Evolutionary conservation across 1,284 basidiomycete genomes (phyloP).

Genomic region (Cutaneotrichosporon dermatis): DNA sequence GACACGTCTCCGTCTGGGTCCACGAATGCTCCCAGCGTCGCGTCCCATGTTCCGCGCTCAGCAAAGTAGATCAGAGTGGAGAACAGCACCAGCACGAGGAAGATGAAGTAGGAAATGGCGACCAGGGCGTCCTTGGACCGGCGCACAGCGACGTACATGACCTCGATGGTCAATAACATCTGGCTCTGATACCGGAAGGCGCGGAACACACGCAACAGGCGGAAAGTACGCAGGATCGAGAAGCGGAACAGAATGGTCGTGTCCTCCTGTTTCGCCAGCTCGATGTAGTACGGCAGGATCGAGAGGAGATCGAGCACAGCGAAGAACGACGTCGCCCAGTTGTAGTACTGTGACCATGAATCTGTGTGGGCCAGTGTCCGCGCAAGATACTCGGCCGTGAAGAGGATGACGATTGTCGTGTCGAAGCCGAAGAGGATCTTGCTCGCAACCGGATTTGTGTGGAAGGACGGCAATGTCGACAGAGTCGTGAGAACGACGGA

Average conservation of each 20-base stretch:
- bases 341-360: conserved; percentile 45
- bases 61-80: conserved; percentile 82
- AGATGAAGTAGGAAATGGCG: conserved; percentile 81
- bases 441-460: conserved; percentile 58
- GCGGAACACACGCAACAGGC: conserved; percentile 76
- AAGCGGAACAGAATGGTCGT: conserved; percentile 82
- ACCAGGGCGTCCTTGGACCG: conserved; percentile 78
- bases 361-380: conserved; percentile 48
- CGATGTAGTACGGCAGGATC: conserved; percentile 80
- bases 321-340: conserved; percentile 60
- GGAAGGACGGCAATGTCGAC: conserved; percentile 78
- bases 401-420: conserved; percentile 71
- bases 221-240: conserved; percentile 71
- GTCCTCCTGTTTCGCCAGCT: conserved; percentile 74
- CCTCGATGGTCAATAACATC: conserved; percentile 78
- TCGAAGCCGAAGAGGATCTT: conserved; percentile 71
- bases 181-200: conserved; percentile 66
- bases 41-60: conserved; percentile 81
- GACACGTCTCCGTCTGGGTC: conserved; percentile 68
- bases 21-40: conserved; percentile 68
- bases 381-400: conserved; percentile 63
- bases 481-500: conserved; percentile 76
- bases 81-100: conserved; percentile 77
- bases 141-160: conserved; percentile 83
- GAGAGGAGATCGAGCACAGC: conserved; percentile 77